These are phyloP conservation scores for Saposhnikovia divaricata DNA, from an alignment of 129 eudicot species.

Conservation along the genomic window DNA sequence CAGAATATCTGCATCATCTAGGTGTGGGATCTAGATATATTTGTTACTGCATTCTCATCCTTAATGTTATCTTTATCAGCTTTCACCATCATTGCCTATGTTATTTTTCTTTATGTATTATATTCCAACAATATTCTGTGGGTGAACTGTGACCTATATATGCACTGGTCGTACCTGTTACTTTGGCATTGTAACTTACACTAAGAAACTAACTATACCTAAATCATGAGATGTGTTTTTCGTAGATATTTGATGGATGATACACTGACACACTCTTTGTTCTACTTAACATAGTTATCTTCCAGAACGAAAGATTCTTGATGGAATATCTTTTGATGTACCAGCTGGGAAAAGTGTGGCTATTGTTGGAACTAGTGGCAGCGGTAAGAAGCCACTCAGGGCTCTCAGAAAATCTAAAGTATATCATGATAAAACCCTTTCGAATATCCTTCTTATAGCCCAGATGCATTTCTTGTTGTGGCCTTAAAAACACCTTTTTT, in stretches of 20 bases:
- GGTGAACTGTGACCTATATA: not conserved
- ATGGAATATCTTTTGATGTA: conserved; percentile 92
- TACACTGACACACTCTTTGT: not conserved
- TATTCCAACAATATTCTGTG: not conserved
- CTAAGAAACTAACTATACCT: no score
- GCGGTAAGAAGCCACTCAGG: conserved; percentile 49
- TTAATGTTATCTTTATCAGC: not conserved
- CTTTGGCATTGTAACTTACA: not conserved
- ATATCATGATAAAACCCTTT: not conserved
- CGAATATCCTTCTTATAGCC: not conserved
- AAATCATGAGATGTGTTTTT: not conserved
- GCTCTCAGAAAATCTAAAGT: not conserved
- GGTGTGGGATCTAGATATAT: not conserved
- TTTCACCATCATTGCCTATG: not conserved
- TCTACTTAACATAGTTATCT: conserved; percentile 49
- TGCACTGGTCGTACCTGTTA: not conserved
- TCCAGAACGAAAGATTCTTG: conserved; percentile 91
- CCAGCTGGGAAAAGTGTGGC: conserved; percentile 99
- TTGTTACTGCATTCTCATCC: not conserved
- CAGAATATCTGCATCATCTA: not conserved
- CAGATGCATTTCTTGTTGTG: not conserved
- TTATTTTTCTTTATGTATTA: not conserved
- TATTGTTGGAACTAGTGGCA: conserved; percentile 98
- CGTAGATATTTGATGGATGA: not conserved
- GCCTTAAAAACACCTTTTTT: not conserved